Base-by-base conservation (phyloP, 441 rosid genomes). In the Croton setiger region DNA sequence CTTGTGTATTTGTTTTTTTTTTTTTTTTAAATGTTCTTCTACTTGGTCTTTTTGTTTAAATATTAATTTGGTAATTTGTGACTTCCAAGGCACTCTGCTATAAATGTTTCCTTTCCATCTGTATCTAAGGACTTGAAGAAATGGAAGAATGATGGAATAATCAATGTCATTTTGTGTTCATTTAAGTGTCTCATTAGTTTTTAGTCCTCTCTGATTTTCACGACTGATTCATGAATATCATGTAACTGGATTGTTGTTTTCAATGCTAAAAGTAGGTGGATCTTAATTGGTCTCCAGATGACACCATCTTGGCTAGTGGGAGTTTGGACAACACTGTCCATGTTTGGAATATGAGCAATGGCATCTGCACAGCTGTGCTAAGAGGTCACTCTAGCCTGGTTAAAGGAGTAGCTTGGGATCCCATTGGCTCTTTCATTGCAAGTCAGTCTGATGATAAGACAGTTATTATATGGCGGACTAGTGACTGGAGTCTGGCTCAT, bases 271-370 rank as follows among this genome's bases (percentile, higher is more conserved):
- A 89, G 97, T 95, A 95, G 99, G 99, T 95, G 89, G 99, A 95
- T 95, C 96, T 92, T 79, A 95, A 95, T 82, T 95, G 99, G 99
- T 95, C 99, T 77, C 96, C 98, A 67, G 99, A 95, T 88, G 99
- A 95, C 76, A 87, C 86, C 45, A 87, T 81, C 80, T 74, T 95
- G 72, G 98, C 98, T 65, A 95, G 98, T 72, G 99, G 97, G 69
- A 92, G 99, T 87, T 79, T 95, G 78, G 99, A 92, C 81, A 95
- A 95, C 76, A 95, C 99, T 4, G 72, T 95, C 65, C 97, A 90
- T 75, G 81, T 95, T 54, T 95, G 99, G 99, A 87, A 92, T 76
- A 89, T 88, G 98, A 86, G 84, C 79, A 92, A 66, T 70, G 99
- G 99, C 60, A 87, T 90, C 64, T 92, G 98, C 82, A 92, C 87